Evolutionary conservation across 2,329 filamentous ascomycete species (phyloP).

Genomic region (Aspergillus neotritici): DNA sequence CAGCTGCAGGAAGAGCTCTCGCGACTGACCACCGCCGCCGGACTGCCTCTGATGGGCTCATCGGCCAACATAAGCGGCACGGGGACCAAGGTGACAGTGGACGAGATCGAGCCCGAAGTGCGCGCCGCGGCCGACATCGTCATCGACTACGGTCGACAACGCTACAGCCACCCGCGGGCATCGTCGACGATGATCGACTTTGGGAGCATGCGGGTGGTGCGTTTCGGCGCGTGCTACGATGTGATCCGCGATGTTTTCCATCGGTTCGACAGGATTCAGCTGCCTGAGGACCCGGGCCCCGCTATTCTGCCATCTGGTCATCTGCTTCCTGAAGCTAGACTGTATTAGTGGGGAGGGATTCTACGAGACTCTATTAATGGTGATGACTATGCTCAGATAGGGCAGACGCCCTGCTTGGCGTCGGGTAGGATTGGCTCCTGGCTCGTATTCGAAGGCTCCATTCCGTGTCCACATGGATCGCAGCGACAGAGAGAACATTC

Average conservation of each 20-base stretch:
- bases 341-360: slow-evolving; percentile 2
- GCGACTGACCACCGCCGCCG: slow-evolving; percentile 15
- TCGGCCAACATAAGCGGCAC: slow-evolving; percentile 28
- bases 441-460: no score
- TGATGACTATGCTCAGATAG: no score
- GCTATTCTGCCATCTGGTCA: slow-evolving; percentile 12
- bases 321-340: slow-evolving; percentile 3
- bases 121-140: slow-evolving; percentile 24
- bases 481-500: no score
- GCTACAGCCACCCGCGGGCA: slow-evolving; percentile 19
- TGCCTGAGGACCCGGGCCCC: slow-evolving; percentile 17
- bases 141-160: slow-evolving; percentile 27
- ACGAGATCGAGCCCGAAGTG: slow-evolving; percentile 29
- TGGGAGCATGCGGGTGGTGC: slow-evolving; percentile 17
- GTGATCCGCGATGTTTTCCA: slow-evolving; percentile 22
- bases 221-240: slow-evolving; percentile 28
- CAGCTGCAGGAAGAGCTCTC: slow-evolving; percentile 24
- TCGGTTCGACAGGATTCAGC: slow-evolving; percentile 15
- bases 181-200: slow-evolving; percentile 29
- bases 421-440: no score
- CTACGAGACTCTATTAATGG: background rate
- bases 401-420: no score
- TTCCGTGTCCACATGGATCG: no score
- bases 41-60: slow-evolving; percentile 22
- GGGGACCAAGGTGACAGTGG: slow-evolving; percentile 23